Evolutionary conservation across 305 asterid species (phyloP), one percentile per base, ranked within the genome.

Genomic region (Fraxinus sp.): DNA sequence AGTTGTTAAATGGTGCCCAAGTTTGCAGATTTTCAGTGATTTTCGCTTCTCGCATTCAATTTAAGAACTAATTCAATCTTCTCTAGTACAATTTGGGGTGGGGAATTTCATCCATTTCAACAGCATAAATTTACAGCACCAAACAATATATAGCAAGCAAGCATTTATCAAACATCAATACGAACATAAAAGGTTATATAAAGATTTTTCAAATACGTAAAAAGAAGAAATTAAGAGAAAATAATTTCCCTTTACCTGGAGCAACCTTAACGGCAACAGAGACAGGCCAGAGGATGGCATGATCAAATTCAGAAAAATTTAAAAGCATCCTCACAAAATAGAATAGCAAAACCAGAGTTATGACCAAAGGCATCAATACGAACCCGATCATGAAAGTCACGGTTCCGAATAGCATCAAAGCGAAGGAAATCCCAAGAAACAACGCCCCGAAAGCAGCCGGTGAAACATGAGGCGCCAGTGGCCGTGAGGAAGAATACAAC

Each of bases 331-430:
- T 85, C 49, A 81, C 79, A 55, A 80, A 77, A 84, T 86, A 80
- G 81, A 80, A 83, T 22, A 86, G 78, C 37, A 73, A 13, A n/a
- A 86, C 72, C 75, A 86, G 66, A 3, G 76, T 77, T 7, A 80
- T 39, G 22, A 83, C 83, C 59, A 80, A 68, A 28, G 88, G 88
- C 86, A 86, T 80, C 64, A 86, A 66, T 71, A 83, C 74, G 26
- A 86, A 52, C 0, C 88, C 86, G 20, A 86, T 77, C 41, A 81
- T 75, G 57, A 86, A 86, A 35, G 84, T 80, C 9, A 86, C 82
- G 3, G 84, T 59, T 9, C 86, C 84, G 55, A 83, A 86, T 9
- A 86, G 83, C 84, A 86, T 86, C 80, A 86, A 49, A 7, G 84
- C 82, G 16, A 83, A 73, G 0, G 88, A 83, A 73, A 86, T 79